Percentiles rank a stretch among this genome's conserved stretches.
Evolutionary conservation across 495 filamentous ascomycete genomes (phyloP).

Genomic region (Hypoxylon perforatum): DNA sequence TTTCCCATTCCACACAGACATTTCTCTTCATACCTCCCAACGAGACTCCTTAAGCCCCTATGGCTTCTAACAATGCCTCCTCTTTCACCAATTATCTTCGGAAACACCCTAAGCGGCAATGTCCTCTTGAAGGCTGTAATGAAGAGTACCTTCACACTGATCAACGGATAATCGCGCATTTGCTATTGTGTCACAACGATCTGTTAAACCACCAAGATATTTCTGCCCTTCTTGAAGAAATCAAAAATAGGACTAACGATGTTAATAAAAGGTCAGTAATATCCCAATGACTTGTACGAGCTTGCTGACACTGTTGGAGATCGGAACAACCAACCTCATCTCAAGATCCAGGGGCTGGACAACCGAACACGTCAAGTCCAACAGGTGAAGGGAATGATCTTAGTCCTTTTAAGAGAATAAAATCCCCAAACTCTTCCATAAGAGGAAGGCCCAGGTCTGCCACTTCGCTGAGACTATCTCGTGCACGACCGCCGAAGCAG

Average conservation of each 20-base stretch:
- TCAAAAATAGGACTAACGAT: constrained; percentile 23
- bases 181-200: constrained; percentile 29
- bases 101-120: constrained; percentile 30
- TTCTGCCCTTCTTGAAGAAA: constrained; percentile 27
- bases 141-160: constrained; percentile 28
- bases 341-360: constrained; percentile 20
- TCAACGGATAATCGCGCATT: constrained; percentile 38
- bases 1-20: neutral
- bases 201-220: constrained; percentile 31
- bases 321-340: constrained; percentile 9
- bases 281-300: neutral
- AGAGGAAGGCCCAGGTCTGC: constrained; percentile 23
- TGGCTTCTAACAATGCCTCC: neutral
- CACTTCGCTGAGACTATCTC: constrained; percentile 39
- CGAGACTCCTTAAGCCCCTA: neutral
- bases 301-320: constrained; percentile 18
- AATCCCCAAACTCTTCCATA: constrained; percentile 35
- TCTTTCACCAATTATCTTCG: constrained; percentile 41
- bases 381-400: constrained; percentile 23
- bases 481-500: constrained; percentile 26
- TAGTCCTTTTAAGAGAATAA: constrained; percentile 32
- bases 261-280: constrained; percentile 27
- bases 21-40: neutral
- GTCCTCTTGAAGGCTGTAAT: constrained; percentile 26
- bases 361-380: neutral